Conservation (phyloP, 345 rosid genomes). For the Eucalyptus pauciflora region DNA sequence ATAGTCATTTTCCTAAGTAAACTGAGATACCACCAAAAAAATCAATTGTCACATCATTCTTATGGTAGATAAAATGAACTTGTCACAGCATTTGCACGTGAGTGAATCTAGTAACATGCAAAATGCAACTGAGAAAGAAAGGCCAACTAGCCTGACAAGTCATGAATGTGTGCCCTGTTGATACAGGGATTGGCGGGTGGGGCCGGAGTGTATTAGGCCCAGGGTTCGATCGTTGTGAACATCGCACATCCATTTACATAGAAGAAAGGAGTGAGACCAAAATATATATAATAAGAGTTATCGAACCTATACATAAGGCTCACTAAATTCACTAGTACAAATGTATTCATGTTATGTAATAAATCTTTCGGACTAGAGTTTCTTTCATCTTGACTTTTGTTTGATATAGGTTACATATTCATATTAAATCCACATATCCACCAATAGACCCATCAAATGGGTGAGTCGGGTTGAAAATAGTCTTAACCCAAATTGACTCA, state of each 20-base stretch:
- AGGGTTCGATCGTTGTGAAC: background rate
- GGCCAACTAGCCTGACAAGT: background rate
- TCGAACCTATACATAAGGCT: background rate
- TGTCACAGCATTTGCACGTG: background rate
- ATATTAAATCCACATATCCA: background rate
- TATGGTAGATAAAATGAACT: background rate
- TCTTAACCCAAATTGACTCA: background rate
- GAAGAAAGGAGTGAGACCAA: background rate
- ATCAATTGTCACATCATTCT: background rate
- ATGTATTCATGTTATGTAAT: background rate
- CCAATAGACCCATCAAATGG: too few species aligned
- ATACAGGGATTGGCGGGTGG: background rate
- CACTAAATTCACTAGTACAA: background rate
- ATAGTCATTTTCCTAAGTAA: background rate
- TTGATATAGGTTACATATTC: background rate
- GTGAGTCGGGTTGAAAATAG: background rate
- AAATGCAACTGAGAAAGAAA: background rate
- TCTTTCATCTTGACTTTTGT: background rate
- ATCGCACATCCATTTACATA: background rate
- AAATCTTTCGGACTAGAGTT: background rate
- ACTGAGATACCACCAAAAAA: background rate
- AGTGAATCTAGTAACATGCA: background rate
- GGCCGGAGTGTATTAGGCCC: background rate
- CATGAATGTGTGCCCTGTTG: background rate
- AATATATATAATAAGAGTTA: background rate